phyloP scores from a whole-genome alignment of 2,329 filamentous ascomycete species.

The Aspergillus vadensis region DNA sequence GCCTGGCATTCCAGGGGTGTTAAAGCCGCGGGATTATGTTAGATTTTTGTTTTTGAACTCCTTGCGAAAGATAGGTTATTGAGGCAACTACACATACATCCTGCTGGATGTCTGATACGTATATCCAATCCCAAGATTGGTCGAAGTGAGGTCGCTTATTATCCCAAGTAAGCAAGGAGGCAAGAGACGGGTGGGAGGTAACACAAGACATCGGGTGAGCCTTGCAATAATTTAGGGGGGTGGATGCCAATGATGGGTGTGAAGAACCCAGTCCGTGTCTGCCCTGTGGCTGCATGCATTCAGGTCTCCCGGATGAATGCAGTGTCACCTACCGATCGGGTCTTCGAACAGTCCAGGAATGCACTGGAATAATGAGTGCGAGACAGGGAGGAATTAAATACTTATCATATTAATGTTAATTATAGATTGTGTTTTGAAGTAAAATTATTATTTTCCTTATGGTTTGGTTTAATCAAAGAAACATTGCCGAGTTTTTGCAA shows the following conservation, averaged over 20 bases:
- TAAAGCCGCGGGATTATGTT: too few relatives aligned
- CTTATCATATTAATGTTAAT: too few relatives aligned
- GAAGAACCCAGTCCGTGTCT: not conserved
- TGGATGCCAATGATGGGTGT: constrained; percentile 3
- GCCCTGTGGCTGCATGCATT: not conserved
- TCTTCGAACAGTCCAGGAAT: constrained; percentile 1
- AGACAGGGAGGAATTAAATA: not conserved
- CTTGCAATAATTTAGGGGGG: not conserved
- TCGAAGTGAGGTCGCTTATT: not conserved
- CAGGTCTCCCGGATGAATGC: not conserved
- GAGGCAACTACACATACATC: not conserved
- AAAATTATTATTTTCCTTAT: too few relatives aligned
- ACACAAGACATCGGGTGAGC: not conserved
- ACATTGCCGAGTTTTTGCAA: not conserved
- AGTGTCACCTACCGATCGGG: not conserved
- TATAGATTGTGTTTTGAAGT: too few relatives aligned
- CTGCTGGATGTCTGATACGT: not conserved
- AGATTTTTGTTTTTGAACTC: not conserved
- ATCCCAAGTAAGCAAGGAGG: not conserved
- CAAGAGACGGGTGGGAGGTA: not conserved
- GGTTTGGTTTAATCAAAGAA: not conserved
- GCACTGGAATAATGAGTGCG: not conserved
- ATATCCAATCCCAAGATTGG: not conserved
- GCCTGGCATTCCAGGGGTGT: not conserved
- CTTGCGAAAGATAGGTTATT: not conserved